Percentiles rank a stretch among this genome's conserved stretches.
These are phyloP conservation scores for Tylopilus rubrobrunneus DNA, from an alignment of 768 basidiomycete species.

Conservation along the genomic window DNA sequence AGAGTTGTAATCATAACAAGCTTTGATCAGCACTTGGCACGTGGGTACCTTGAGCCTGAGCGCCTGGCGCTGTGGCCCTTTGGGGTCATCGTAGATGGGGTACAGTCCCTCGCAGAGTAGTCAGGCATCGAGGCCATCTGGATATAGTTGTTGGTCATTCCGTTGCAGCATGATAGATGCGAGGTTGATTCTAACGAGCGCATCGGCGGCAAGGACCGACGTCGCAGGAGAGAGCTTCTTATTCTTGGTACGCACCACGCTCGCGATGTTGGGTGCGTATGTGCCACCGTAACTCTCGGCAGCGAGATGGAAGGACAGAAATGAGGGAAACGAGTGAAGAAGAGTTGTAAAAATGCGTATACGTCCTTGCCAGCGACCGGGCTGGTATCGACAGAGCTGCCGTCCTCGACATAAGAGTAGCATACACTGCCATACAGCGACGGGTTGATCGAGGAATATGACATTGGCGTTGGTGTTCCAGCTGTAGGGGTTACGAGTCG, in stretches of 20 bases:
- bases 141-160: constrained; percentile 75
- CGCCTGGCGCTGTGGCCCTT: constrained; percentile 61
- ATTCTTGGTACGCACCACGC: constrained; percentile 76
- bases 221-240: constrained; percentile 47
- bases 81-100: constrained; percentile 69
- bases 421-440: constrained; percentile 62
- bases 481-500: constrained; percentile 69
- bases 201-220: constrained; percentile 36
- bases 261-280: constrained; percentile 85
- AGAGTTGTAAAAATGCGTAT: constrained; percentile 78
- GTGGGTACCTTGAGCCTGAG: constrained; percentile 63
- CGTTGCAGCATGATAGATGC: constrained; percentile 84
- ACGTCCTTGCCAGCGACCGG: constrained; percentile 90
- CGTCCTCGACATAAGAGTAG: constrained; percentile 79
- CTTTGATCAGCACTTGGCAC: constrained; percentile 69
- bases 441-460: constrained; percentile 68
- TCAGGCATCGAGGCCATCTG: constrained; percentile 83
- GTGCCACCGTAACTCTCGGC: constrained; percentile 79
- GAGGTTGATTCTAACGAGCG: constrained; percentile 69
- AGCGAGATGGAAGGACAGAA: constrained; percentile 70
- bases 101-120: constrained; percentile 79
- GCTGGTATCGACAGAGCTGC: constrained; percentile 69
- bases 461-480: constrained; percentile 77
- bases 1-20: constrained; percentile 62
- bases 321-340: constrained; percentile 67